phyloP scores from a whole-genome alignment of 2,329 filamentous ascomycete species.

The Ascochyta koolunga region DNA sequence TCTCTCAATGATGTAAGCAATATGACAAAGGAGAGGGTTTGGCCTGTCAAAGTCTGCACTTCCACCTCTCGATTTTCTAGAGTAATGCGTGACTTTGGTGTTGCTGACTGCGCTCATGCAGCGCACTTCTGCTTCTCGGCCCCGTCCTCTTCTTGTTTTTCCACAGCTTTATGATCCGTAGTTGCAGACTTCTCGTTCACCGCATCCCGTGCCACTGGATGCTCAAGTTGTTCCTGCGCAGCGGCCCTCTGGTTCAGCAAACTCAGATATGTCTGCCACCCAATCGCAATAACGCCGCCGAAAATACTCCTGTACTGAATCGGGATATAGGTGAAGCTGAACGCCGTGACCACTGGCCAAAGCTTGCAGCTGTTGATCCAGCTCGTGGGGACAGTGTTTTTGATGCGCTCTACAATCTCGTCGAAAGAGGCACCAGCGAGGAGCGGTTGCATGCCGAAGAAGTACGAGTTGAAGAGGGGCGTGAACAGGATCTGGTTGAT shows the following conservation, averaged over 20 bases:
- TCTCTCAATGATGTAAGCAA: constrained; percentile 2
- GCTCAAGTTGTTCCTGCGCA: constrained; percentile 53
- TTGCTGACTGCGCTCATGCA: not conserved
- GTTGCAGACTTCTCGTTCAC: not conserved
- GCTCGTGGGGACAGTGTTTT: constrained; percentile 76
- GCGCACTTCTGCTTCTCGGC: constrained; percentile 23
- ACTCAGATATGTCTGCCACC: constrained; percentile 91
- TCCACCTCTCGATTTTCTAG: not conserved
- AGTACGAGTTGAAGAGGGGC: constrained; percentile 63
- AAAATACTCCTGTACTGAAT: constrained; percentile 82
- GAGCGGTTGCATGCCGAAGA: constrained; percentile 58
- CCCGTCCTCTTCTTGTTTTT: constrained; percentile 5
- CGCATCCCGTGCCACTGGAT: constrained; percentile 4
- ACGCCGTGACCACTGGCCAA: constrained; percentile 86
- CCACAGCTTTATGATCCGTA: not conserved
- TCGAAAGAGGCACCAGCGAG: constrained; percentile 64
- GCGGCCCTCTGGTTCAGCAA: constrained; percentile 79
- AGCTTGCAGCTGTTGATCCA: constrained; percentile 82
- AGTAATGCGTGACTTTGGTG: not conserved
- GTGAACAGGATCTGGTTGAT: constrained; percentile 84
- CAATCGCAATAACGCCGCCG: constrained; percentile 75
- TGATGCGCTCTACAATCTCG: constrained; percentile 73
- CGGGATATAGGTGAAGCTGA: constrained; percentile 84
- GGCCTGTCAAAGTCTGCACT: not conserved
- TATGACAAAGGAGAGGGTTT: constrained; percentile 16